phyloP scores from a whole-genome alignment of 495 filamentous ascomycete genomes.

The Glonium stellatum region DNA sequence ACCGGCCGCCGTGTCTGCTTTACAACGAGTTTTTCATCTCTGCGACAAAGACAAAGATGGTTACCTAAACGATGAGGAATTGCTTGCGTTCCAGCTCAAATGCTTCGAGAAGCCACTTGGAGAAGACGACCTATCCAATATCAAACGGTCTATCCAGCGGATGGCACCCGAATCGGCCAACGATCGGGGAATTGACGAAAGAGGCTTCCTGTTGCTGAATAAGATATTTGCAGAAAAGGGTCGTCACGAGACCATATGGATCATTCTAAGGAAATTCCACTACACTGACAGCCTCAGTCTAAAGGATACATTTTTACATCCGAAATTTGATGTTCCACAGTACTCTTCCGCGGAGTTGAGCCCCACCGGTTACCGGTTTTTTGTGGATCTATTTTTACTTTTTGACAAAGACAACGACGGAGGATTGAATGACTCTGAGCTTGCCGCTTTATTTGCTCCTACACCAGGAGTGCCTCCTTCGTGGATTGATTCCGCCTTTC shows the following conservation, averaged over 20 bases:
- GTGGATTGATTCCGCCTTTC: slow-evolving; percentile 82
- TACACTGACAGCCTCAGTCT: slow-evolving; percentile 91
- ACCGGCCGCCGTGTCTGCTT: slow-evolving; percentile 74
- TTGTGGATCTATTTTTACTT: slow-evolving; percentile 89
- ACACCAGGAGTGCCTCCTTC: slow-evolving; percentile 81
- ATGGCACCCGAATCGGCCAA: slow-evolving; percentile 54
- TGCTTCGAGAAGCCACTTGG: slow-evolving; percentile 82
- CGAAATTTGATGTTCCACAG: slow-evolving; percentile 86
- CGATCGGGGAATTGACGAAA: slow-evolving; percentile 67
- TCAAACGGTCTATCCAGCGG: slow-evolving; percentile 77
- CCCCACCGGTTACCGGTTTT: slow-evolving; percentile 91
- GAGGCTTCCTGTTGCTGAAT: slow-evolving; percentile 81
- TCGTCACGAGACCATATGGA: slow-evolving; percentile 97
- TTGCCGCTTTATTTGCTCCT: slow-evolving; percentile 81
- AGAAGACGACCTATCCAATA: slow-evolving; percentile 72
- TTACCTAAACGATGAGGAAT: slow-evolving; percentile 82
- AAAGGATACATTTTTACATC: slow-evolving; percentile 84
- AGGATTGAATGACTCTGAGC: slow-evolving; percentile 76
- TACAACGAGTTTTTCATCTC: slow-evolving; percentile 87
- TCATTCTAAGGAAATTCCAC: slow-evolving; percentile 89
- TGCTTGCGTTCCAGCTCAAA: slow-evolving; percentile 80
- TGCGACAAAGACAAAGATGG: slow-evolving; percentile 96
- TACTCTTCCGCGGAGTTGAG: slow-evolving; percentile 90
- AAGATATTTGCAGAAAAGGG: slow-evolving; percentile 96
- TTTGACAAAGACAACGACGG: slow-evolving; percentile 98